Conservation (phyloP, 345 rosid genomes). For the Aegle marmelos region DNA sequence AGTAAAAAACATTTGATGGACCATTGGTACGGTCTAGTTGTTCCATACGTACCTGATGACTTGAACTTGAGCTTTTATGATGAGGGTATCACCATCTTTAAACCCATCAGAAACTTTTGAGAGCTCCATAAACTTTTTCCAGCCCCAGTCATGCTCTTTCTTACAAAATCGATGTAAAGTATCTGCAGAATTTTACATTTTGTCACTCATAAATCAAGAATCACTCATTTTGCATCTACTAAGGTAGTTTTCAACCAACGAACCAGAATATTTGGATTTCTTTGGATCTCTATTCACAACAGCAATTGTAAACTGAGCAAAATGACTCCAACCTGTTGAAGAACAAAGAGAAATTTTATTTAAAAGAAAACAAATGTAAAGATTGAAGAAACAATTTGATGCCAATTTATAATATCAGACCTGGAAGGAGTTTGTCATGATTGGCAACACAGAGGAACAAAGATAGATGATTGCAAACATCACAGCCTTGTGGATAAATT, state of each 20-base stretch:
- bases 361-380: slow-evolving; percentile 1
- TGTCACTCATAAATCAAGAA: slow-evolving; percentile 22
- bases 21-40: neutral
- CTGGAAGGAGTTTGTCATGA: slow-evolving; percentile 94
- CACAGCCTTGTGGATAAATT: slow-evolving; percentile 91
- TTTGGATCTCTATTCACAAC: slow-evolving; percentile 83
- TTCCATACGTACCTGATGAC: slow-evolving; percentile 65
- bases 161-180: slow-evolving; percentile 88
- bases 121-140: slow-evolving; percentile 94
- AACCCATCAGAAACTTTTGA: slow-evolving; percentile 81
- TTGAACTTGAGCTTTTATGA: slow-evolving; percentile 94
- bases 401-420: slow-evolving; percentile 32
- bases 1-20: neutral
- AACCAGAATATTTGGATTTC: slow-evolving; percentile 90
- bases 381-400: neutral
- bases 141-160: slow-evolving; percentile 97
- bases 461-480: slow-evolving; percentile 87
- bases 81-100: slow-evolving; percentile 75
- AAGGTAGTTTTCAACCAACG: slow-evolving; percentile 22
- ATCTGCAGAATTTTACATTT: slow-evolving; percentile 45
- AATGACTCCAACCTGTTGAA: slow-evolving; percentile 89
- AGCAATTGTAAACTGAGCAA: slow-evolving; percentile 95
- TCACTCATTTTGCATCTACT: neutral
- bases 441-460: slow-evolving; percentile 89
- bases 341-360: slow-evolving; percentile 1